Evolutionary conservation across 768 basidiomycete species (phyloP), one percentile per base, ranked within the genome.

Genomic region (Gautieria morchelliformis): DNA sequence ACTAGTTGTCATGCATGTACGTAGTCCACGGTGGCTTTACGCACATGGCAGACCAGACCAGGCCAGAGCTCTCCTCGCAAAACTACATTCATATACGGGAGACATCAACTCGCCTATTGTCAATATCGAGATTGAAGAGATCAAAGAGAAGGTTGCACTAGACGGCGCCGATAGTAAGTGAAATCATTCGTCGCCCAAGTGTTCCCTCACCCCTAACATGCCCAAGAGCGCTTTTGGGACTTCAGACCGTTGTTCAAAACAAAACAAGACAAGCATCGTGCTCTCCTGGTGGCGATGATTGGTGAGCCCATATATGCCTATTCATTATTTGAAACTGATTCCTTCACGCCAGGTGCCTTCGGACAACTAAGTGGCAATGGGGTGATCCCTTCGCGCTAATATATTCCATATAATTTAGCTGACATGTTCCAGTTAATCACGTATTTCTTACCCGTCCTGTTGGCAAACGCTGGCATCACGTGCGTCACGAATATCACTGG

Each of bases 21-120:
- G 7, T 27, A 78, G 77, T 14, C 79, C 80, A 17, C 71, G 79
- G 58, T 81, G 79, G 79, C 68, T 81, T 17, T 77, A 78, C 63
- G 72, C 75, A 40, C 64, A 72, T 37, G 80, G 79, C 9, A 74
- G 72, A 59, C 61, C 62, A 2, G 71, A 77, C 11, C 27, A 74
- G 59, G 78, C 80, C 6, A 67, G 72, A 22, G 53, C 62, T 19
- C 74, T 80, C 39, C 69, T 82, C 3, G 78, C 80, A 11, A 67
- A 69, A 33, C 69, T 77, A 44, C 80, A 82, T 58, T 79, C 78
- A 49, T 68, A 70, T 40, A 74, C 67, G 24, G 71, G 72, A 17
- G 74, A 81, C 59, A 19, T 64, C 45, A 69, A 78, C 40, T 81
- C 79, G 0, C 79, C 79, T 10, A 66, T 82, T 9, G 69, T 82